Conservation (phyloP, 2,329 filamentous ascomycete genomes). For the Nannizzia gypsea region DNA sequence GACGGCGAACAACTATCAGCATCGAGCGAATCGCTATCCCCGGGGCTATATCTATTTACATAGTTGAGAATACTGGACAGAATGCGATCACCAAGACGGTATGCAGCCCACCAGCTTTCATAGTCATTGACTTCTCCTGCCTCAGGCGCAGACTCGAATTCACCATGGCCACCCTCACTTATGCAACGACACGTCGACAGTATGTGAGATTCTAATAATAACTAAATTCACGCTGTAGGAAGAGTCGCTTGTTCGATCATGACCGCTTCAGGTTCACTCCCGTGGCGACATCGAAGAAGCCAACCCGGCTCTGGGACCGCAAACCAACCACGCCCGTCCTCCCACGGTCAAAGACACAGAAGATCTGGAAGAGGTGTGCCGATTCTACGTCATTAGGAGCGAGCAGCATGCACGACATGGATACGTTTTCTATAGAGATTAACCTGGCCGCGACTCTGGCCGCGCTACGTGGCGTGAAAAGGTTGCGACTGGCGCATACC, state of each 20-base stretch:
- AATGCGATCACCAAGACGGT: background rate
- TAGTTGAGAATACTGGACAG: background rate
- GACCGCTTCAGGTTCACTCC: constrained; percentile 33
- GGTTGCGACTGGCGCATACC: constrained; percentile 20
- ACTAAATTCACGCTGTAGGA: background rate
- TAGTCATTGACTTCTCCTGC: background rate
- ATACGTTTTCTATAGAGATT: constrained; percentile 24
- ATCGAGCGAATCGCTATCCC: no score
- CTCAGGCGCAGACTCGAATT: background rate
- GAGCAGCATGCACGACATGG: constrained; percentile 10
- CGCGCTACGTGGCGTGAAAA: constrained; percentile 27
- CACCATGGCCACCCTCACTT: background rate
- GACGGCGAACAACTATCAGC: background rate
- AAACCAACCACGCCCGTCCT: constrained; percentile 32
- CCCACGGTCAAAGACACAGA: constrained; percentile 31
- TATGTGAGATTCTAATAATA: background rate
- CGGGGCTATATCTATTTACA: no score
- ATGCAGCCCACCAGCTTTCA: background rate
- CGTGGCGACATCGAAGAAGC: constrained; percentile 22
- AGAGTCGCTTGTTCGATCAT: background rate
- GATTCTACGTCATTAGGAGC: constrained; percentile 21
- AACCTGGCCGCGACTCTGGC: constrained; percentile 21
- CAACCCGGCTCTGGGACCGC: constrained; percentile 35
- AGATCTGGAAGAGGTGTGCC: constrained; percentile 37
- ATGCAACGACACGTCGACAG: background rate